These are phyloP conservation scores for Trichosporon coremiiforme DNA, from an alignment of 1,284 basidiomycete genomes.

Conservation along the genomic window DNA sequence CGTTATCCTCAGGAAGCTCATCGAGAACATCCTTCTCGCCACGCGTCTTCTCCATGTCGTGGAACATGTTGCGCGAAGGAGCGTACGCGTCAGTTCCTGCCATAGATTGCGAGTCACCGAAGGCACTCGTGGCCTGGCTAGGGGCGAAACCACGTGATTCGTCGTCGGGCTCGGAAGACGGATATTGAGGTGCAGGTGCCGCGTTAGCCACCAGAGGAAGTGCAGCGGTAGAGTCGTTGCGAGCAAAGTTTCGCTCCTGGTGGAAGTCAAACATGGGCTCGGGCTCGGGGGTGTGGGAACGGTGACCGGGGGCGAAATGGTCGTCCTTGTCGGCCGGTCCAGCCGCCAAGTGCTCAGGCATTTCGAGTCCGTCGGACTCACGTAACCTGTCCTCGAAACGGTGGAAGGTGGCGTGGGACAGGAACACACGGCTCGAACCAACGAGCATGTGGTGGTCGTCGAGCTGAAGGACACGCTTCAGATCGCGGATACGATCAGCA, in stretches of 20 bases:
- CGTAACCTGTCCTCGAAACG: slow-evolving; percentile 85
- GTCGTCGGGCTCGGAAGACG: slow-evolving; percentile 65
- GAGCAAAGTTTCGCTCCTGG: slow-evolving; percentile 30
- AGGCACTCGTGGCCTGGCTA: slow-evolving; percentile 67
- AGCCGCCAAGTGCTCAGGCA: slow-evolving; percentile 41
- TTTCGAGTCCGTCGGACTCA: slow-evolving; percentile 77
- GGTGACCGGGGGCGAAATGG: slow-evolving; percentile 61
- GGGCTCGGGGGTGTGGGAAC: slow-evolving; percentile 55
- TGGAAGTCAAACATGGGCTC: slow-evolving; percentile 33
- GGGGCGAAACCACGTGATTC: slow-evolving; percentile 63
- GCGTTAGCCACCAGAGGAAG: slow-evolving; percentile 73
- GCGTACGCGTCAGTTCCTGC: slow-evolving; percentile 88
- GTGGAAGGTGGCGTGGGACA: slow-evolving; percentile 85
- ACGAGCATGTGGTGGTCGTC: slow-evolving; percentile 73
- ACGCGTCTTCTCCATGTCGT: slow-evolving; percentile 68
- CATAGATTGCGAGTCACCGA: slow-evolving; percentile 75
- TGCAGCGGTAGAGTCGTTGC: slow-evolving; percentile 56
- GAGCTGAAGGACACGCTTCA: slow-evolving; percentile 67
- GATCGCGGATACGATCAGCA: slow-evolving; percentile 53
- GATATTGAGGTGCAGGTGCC: slow-evolving; percentile 69
- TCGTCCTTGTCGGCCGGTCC: slow-evolving; percentile 64
- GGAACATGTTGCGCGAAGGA: slow-evolving; percentile 93
- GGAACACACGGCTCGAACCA: slow-evolving; percentile 84
- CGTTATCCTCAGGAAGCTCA: slow-evolving; percentile 76
- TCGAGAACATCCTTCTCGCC: slow-evolving; percentile 76